phyloP scores from a whole-genome alignment of 2,329 filamentous ascomycete genomes.

The Ciborinia camelliae region DNA sequence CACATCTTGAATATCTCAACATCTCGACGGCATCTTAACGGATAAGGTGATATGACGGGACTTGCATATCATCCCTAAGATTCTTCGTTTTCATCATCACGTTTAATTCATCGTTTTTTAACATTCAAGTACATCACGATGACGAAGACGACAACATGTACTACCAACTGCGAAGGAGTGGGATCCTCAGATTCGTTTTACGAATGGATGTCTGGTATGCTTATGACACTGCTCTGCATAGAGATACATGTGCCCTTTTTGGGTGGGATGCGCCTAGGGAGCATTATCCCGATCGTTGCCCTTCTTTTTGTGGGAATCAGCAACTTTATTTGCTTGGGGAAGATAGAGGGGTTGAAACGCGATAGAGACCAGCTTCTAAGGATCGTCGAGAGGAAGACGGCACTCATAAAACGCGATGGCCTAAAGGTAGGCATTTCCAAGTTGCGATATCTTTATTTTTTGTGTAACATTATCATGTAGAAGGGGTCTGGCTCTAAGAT shows the following conservation, averaged over 20 bases:
- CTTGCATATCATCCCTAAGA: not conserved
- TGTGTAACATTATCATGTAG: not conserved
- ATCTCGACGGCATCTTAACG: not conserved
- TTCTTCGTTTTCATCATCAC: not conserved
- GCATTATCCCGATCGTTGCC: not conserved
- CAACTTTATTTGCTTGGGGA: not conserved
- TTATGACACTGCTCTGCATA: not conserved
- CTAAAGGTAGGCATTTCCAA: not conserved
- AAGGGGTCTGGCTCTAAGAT: slow-evolving; percentile 1
- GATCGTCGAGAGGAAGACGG: no score
- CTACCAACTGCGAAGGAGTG: not conserved
- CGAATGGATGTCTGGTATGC: not conserved
- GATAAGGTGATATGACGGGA: not conserved
- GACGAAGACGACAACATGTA: not conserved
- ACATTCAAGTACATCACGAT: not conserved
- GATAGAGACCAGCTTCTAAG: no score
- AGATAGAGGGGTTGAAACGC: not conserved
- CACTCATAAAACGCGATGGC: not conserved
- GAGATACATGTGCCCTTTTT: not conserved
- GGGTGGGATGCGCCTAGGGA: not conserved
- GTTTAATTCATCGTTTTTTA: not conserved
- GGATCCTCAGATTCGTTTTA: not conserved
- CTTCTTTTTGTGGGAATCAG: not conserved
- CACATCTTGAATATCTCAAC: not conserved
- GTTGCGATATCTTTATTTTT: not conserved